These are phyloP conservation scores for Herpotrichia juniperi DNA, from an alignment of 2,329 filamentous ascomycete genomes.

Conservation along the genomic window DNA sequence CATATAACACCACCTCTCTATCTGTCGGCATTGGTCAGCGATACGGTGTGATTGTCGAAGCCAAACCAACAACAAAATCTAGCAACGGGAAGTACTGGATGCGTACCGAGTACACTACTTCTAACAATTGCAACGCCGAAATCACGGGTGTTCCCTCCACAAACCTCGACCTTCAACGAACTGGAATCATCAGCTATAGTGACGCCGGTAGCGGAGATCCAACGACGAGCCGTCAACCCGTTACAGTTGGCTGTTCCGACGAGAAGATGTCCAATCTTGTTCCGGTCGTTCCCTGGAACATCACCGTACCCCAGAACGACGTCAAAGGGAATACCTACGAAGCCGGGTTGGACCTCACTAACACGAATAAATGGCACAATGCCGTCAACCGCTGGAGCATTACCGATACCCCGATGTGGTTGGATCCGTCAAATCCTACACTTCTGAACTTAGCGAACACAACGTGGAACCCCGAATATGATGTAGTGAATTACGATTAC, in stretches of 20 bases:
- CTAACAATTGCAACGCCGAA: slow-evolving; percentile 7
- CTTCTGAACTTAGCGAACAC: slow-evolving; percentile 21
- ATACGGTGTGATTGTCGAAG: slow-evolving; percentile 51
- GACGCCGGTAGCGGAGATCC: slow-evolving; percentile 14
- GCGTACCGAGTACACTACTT: slow-evolving; percentile 33
- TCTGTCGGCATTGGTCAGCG: slow-evolving; percentile 50
- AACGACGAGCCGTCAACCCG: slow-evolving; percentile 8
- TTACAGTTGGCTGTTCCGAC: slow-evolving; percentile 18
- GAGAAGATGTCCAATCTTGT: slow-evolving; percentile 5
- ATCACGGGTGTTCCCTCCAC: slow-evolving; percentile 3
- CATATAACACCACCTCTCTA: slow-evolving; percentile 41
- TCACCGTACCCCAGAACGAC: slow-evolving; percentile 22
- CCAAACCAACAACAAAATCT: slow-evolving; percentile 40
- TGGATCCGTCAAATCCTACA: slow-evolving; percentile 24
- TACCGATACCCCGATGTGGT: slow-evolving; percentile 22
- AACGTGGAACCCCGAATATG: slow-evolving; percentile 23
- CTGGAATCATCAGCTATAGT: slow-evolving; percentile 26
- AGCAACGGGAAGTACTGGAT: slow-evolving; percentile 51
- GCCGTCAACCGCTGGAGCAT: slow-evolving; percentile 20
- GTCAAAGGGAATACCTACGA: slow-evolving; percentile 14
- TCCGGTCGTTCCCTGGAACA: slow-evolving; percentile 22
- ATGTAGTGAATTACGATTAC: slow-evolving; percentile 21
- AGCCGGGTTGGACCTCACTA: slow-evolving; percentile 14
- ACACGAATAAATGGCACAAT: slow-evolving; percentile 1
- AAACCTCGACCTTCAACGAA: slow-evolving; percentile 11